A percentile compares a stretch with the other conserved stretches of the same genome.
Evolutionary conservation across 805 yeast species (phyloP).

Genomic region (Ogataea paraovalis): DNA sequence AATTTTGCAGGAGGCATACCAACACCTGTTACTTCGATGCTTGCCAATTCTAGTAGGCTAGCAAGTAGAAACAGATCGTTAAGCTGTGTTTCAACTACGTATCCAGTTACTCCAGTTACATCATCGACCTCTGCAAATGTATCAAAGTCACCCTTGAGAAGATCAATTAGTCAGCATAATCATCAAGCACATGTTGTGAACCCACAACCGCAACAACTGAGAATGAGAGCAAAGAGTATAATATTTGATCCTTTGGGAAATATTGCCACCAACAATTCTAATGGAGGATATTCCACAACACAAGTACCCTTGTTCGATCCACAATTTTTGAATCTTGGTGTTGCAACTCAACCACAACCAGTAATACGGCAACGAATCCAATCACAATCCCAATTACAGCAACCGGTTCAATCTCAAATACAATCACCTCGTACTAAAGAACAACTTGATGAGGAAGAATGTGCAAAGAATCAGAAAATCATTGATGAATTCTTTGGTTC

Average conservation of each 20-base stretch:
- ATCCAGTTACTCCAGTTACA: conserved; percentile 1
- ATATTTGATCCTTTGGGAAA: neutral
- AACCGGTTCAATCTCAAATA: too few relatives aligned
- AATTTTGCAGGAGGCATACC: neutral
- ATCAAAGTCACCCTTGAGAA: conserved; percentile 2
- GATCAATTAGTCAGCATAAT: neutral
- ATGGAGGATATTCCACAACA: neutral
- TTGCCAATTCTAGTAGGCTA: conserved; percentile 5
- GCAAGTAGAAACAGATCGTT: conserved; percentile 15
- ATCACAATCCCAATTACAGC: conserved; percentile 2
- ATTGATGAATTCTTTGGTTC: conserved; percentile 12
- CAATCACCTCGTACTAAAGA: neutral
- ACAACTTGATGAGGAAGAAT: neutral
- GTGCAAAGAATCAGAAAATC: conserved; percentile 8
- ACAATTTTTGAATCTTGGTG: neutral
- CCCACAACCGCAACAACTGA: neutral
- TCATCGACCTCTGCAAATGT: neutral
- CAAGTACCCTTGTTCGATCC: conserved; percentile 4
- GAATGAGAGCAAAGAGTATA: neutral
- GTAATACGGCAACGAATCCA: neutral
- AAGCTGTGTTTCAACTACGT: conserved; percentile 10
- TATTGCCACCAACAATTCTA: neutral
- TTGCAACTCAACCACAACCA: neutral
- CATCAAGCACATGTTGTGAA: neutral
- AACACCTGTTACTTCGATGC: neutral